Percentiles rank a stretch among this genome's conserved stretches.
Evolutionary conservation across 768 basidiomycete genomes (phyloP).

Genomic region (Mycena alexandri): DNA sequence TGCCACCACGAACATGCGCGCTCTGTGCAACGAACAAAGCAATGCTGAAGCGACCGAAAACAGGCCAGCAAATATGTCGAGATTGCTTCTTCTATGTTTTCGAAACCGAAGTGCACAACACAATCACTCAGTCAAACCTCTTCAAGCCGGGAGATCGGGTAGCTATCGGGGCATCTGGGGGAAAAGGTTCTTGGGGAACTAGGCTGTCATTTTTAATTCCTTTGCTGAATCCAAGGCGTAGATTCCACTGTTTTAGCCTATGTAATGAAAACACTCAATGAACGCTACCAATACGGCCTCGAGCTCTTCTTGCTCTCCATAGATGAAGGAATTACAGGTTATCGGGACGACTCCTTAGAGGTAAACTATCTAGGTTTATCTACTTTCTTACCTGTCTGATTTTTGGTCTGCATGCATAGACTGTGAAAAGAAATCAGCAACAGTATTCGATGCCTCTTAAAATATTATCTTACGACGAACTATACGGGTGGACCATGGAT

Average conservation of each 20-base stretch:
- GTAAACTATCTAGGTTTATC: conserved; percentile 46
- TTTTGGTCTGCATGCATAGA: conserved; percentile 61
- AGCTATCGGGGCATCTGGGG: conserved; percentile 98
- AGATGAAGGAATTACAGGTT: conserved; percentile 98
- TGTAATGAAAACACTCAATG: conserved; percentile 96
- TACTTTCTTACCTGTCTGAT: not conserved
- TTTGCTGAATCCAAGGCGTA: conserved; percentile 46
- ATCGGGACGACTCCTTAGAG: conserved; percentile 97
- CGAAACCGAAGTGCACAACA: conserved; percentile 98
- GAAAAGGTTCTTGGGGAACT: conserved; percentile 79
- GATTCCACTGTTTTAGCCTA: conserved; percentile 98
- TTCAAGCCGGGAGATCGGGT: conserved; percentile 93
- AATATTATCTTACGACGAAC: conserved; percentile 94
- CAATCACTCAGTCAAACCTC: conserved; percentile 84
- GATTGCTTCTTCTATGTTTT: conserved; percentile 97
- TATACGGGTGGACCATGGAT: conserved; percentile 99
- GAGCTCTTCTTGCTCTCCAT: conserved; percentile 94
- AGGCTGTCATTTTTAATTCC: not conserved
- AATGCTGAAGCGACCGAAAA: conserved; percentile 95
- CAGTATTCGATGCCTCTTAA: conserved; percentile 97
- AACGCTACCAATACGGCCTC: conserved; percentile 92
- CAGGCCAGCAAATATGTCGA: conserved; percentile 96
- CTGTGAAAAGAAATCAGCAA: conserved; percentile 95
- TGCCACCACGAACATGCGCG: conserved; percentile 87
- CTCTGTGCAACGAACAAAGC: conserved; percentile 83